Conservation (phyloP, 768 basidiomycete genomes). For the Hygrophorus pudorinus region DNA sequence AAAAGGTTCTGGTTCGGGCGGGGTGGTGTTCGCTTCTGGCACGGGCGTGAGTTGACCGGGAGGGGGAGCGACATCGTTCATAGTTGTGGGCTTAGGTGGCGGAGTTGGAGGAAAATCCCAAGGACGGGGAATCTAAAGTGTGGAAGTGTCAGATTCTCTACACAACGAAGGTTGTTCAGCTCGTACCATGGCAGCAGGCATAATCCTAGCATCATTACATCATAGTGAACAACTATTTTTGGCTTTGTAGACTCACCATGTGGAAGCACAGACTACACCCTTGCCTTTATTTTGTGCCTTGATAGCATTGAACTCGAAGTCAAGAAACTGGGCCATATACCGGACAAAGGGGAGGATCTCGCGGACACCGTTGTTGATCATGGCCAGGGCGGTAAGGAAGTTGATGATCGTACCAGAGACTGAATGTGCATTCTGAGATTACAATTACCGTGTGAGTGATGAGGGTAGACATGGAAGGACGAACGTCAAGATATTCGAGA, state of each 20-base stretch:
- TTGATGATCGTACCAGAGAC: constrained; percentile 57
- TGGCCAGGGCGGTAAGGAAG: constrained; percentile 61
- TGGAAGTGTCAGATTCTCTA: not conserved
- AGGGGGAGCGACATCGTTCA: constrained; percentile 3
- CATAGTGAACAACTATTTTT: not conserved
- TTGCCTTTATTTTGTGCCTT: constrained; percentile 52
- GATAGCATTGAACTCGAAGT: constrained; percentile 64
- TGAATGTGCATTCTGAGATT: constrained; percentile 42
- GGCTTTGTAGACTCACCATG: constrained; percentile 44
- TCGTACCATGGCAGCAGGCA: constrained; percentile 62
- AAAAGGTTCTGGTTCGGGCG: too few relatives aligned
- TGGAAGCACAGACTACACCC: constrained; percentile 83
- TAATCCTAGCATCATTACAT: constrained; percentile 37
- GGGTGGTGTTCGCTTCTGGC: too few relatives aligned
- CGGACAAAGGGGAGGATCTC: constrained; percentile 81
- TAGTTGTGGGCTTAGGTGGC: constrained; percentile 14
- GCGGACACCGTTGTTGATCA: constrained; percentile 64
- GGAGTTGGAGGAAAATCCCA: constrained; percentile 63
- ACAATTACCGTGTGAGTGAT: not conserved
- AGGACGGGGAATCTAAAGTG: constrained; percentile 47
- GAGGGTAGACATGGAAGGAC: constrained; percentile 15
- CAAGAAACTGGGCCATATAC: constrained; percentile 71
- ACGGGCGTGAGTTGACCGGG: too few relatives aligned
- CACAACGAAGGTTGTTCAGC: not conserved
- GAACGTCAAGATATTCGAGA: constrained; percentile 45